Base-by-base conservation (phyloP, 441 rosid species). In the Dalechampia spathulata region DNA sequence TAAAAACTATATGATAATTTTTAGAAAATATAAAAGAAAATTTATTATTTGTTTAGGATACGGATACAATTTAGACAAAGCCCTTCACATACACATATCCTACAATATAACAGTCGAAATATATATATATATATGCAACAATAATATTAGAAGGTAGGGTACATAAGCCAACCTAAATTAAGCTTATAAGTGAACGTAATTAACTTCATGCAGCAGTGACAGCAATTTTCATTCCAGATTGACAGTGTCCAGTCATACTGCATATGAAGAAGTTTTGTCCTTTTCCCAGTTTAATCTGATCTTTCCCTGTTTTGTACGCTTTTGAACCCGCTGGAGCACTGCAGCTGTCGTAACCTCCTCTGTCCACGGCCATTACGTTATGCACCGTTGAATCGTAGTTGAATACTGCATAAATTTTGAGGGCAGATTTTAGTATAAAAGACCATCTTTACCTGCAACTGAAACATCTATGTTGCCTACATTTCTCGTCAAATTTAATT, bases 391-490 rank as follows among this genome's bases (percentile, higher is more conserved):
- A 26, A 48, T 77, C 64, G 15, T 80, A 77, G 1, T 72, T 80
- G 75, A 77, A 77, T 13, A 72, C 82, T 79, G 79, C 52, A 62
- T n/a, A n/a, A n/a, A n/a, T n/a, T n/a, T n/a, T n/a, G n/a, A n/a
- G n/a, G n/a, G n/a, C n/a, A n/a, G n/a, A n/a, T n/a, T n/a, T n/a
- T n/a, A n/a, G n/a, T n/a, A n/a, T n/a, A n/a, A n/a, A n/a, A n/a
- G n/a, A n/a, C n/a, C n/a, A 30, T 30, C 8, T 3, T 30, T 30
- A 30, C 8, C 4, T 30, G 34, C 8, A 30, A 3, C 34, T n/a
- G n/a, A n/a, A n/a, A n/a, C n/a, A n/a, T n/a, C n/a, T n/a, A n/a
- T n/a, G n/a, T n/a, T n/a, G n/a, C n/a, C n/a, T n/a, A n/a, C n/a
- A n/a, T n/a, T n/a, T n/a, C n/a, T n/a, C n/a, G n/a, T n/a, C n/a